Evolutionary conservation across 2,329 filamentous ascomycete genomes (phyloP).

Genomic region (Nakataea oryzae): DNA sequence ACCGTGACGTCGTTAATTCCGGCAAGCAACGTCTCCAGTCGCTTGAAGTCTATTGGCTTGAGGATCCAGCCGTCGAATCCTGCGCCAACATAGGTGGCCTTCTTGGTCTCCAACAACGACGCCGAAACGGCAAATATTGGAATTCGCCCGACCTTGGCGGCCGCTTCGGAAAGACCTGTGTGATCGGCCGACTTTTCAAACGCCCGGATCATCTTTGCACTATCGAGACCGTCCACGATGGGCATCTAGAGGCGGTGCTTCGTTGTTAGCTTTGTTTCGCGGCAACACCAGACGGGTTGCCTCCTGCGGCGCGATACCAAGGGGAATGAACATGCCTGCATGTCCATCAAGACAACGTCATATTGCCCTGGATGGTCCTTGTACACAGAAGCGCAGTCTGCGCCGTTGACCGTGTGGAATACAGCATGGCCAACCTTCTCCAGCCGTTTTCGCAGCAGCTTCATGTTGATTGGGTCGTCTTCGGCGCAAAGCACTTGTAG

Average conservation of each 20-base stretch:
- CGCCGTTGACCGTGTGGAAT: conserved; percentile 66
- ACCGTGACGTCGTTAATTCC: conserved; percentile 55
- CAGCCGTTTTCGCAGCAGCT: conserved; percentile 68
- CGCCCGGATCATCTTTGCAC: conserved; percentile 73
- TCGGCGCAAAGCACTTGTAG: conserved; percentile 70
- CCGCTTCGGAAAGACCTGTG: conserved; percentile 44
- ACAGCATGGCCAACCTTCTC: conserved; percentile 68
- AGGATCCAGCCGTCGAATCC: conserved; percentile 89
- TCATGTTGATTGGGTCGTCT: conserved; percentile 81
- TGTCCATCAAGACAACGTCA: conserved; percentile 83
- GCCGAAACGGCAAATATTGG: conserved; percentile 85
- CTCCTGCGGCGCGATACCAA: not conserved
- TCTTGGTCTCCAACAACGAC: conserved; percentile 62
- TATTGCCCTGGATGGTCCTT: conserved; percentile 51
- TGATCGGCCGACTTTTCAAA: conserved; percentile 47
- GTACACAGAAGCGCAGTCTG: conserved; percentile 69
- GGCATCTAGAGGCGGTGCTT: conserved; percentile 56
- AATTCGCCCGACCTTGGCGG: conserved; percentile 51
- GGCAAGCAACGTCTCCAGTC: conserved; percentile 56
- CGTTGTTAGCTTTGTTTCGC: not conserved
- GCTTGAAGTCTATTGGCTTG: conserved; percentile 75
- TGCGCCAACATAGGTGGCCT: conserved; percentile 58
- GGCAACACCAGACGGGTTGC: not conserved
- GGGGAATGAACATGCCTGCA: conserved; percentile 54
- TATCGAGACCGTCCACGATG: conserved; percentile 74